These are phyloP conservation scores for Drechslera avenae DNA, from an alignment of 2,329 filamentous ascomycete species.

Conservation along the genomic window DNA sequence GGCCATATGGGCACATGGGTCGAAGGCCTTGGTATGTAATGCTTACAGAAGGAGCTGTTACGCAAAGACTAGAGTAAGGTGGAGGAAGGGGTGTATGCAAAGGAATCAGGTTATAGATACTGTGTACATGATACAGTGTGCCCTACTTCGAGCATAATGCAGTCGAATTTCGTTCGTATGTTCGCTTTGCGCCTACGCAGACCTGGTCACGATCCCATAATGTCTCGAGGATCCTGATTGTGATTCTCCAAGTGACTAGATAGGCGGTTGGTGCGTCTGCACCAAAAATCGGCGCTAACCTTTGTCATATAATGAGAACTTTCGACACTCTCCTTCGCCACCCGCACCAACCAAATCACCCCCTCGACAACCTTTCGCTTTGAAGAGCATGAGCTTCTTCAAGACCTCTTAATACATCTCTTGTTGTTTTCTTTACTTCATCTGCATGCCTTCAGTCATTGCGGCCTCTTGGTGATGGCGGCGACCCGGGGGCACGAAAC, in stretches of 20 bases:
- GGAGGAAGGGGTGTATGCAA: too few relatives aligned
- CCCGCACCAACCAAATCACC: constrained; percentile 5
- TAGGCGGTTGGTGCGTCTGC: not conserved
- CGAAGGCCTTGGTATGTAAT: not conserved
- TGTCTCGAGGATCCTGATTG: not conserved
- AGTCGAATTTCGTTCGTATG: not conserved
- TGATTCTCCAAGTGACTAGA: not conserved
- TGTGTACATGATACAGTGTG: not conserved
- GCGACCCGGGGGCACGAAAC: not conserved
- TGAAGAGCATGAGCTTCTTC: not conserved
- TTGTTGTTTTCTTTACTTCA: not conserved
- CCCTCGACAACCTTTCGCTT: not conserved
- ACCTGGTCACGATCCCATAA: not conserved
- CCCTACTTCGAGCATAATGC: not conserved
- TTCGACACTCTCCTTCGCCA: not conserved
- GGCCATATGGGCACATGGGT: not conserved
- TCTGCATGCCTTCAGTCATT: not conserved
- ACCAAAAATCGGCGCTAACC: not conserved
- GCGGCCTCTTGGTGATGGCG: not conserved
- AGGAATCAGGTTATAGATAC: too few relatives aligned
- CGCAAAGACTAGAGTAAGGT: not conserved
- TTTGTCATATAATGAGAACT: constrained; percentile 1
- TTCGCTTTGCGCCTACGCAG: not conserved
- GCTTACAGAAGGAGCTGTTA: not conserved
- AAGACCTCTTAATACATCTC: not conserved